Percentiles rank a stretch among this genome's conserved stretches.
Evolutionary conservation across 306 rosid genomes (phyloP).

Genomic region (Acacia crassicarpa): DNA sequence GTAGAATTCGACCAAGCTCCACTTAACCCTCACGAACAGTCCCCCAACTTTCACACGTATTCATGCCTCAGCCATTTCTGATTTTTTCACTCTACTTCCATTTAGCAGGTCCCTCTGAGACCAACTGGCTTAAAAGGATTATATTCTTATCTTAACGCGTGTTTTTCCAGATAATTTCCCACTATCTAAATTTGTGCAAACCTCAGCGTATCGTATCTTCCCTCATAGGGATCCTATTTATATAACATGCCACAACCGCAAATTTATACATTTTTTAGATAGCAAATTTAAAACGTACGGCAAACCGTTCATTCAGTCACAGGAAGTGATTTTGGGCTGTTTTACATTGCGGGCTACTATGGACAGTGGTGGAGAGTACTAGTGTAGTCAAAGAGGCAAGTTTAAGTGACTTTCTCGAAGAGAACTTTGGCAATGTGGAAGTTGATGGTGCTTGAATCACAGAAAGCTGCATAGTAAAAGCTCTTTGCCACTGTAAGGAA

Average conservation of each 20-base stretch:
- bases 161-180: slow-evolving; percentile 26
- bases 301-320: not conserved
- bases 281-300: not conserved
- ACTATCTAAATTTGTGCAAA: slow-evolving; percentile 20
- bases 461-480: slow-evolving; percentile 65
- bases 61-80: slow-evolving; percentile 27
- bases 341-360: not conserved
- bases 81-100: slow-evolving; percentile 27
- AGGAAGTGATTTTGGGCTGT: not conserved
- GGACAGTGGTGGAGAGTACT: slow-evolving; percentile 8
- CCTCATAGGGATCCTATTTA: not conserved
- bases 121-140: not conserved
- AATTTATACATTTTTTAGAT: not conserved
- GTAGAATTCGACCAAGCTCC: slow-evolving; percentile 35
- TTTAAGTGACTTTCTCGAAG: slow-evolving; percentile 65
- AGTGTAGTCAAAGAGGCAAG: not conserved
- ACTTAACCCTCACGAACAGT: slow-evolving; percentile 11
- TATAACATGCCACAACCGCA: not conserved
- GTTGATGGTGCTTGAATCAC: slow-evolving; percentile 64
- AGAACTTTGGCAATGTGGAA: slow-evolving; percentile 77
- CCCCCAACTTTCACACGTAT: slow-evolving; percentile 16
- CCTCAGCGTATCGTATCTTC: not conserved
- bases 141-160: slow-evolving; percentile 2
- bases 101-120: slow-evolving; percentile 18
- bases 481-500: slow-evolving; percentile 69